Evolutionary conservation across 2,329 filamentous ascomycete species (phyloP).

Genomic region (Fusarium foetens): DNA sequence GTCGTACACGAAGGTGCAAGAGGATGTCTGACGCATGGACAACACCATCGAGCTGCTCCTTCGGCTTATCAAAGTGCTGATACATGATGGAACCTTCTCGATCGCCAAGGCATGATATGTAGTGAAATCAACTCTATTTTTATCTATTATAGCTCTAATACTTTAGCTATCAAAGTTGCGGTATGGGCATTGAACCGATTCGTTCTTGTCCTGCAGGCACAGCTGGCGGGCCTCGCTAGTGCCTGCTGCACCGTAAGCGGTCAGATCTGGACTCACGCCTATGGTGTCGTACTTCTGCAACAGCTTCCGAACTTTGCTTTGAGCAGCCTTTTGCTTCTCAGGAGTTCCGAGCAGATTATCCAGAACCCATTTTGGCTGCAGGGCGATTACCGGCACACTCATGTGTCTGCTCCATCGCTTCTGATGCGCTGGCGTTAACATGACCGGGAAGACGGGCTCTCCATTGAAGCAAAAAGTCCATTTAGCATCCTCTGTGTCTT

Average conservation of each 20-base stretch:
- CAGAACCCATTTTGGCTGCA: neutral
- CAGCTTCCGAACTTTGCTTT: rapidly evolving
- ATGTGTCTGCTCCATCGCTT: neutral
- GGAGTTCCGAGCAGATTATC: neutral
- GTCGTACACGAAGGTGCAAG: rapidly evolving
- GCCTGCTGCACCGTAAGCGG: neutral
- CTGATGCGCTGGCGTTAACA: neutral
- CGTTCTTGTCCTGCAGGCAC: neutral
- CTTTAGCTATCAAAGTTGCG: neutral
- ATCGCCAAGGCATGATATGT: rapidly evolving
- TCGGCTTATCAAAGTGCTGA: rapidly evolving
- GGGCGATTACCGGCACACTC: rapidly evolving
- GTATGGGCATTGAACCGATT: neutral
- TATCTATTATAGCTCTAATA: rapidly evolving
- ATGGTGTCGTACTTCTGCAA: neutral
- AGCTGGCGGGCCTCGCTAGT: neutral
- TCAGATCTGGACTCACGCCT: neutral
- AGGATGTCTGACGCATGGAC: rapidly evolving
- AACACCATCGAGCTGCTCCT: rapidly evolving
- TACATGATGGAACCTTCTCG: rapidly evolving
- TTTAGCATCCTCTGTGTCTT: neutral
- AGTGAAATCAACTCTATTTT: neutral
- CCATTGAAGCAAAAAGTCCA: neutral
- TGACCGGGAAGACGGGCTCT: rapidly evolving
- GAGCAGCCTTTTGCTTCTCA: neutral